Base-by-base conservation (phyloP, 2,329 filamentous ascomycete genomes). In the Talaromyces sp. region DNA sequence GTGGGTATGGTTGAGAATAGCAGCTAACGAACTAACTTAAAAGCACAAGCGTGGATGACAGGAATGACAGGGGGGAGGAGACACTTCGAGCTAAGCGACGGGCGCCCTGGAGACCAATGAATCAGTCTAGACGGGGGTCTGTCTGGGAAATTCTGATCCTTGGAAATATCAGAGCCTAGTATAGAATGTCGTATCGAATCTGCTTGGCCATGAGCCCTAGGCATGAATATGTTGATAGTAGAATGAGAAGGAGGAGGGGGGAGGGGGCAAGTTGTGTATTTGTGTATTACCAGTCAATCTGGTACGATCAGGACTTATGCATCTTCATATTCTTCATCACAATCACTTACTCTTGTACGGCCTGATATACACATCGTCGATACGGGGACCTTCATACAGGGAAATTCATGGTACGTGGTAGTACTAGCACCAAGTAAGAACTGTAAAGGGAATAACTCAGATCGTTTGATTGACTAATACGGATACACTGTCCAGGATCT, bases 1-100 rank as follows among this genome's bases (percentile, higher is more conserved):
- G 65, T 66, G 65, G 65, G 58, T 64, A 64, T 19, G 31, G 52
- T 37, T 33, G 49, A 33, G 49, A 24, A n/a, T 64, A 59, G 52
- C 19, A 52, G 54, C 52, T 63, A 50, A 49, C 50, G 24, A 57
- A 43, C 49, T 63, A 57, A 56, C n/a, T n/a, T 33, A 33, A 56
- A 54, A 56, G 52, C 52, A 57, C 50, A 65, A 54, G 59, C 45
- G 39, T 52, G 59, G 58, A 62, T 66, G 60, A 62, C 60, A 59
- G 52, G 49, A 63, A 63, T 57, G 61, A 63, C 61, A 47, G 50
- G 60, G 60, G 22, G 35, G 35, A 6, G 22, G 24, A 14, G 39
- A 35, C 43, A 33, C 41, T 50, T 60, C 24, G 31, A n/a, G 63
- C 45, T 52, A 54, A 60, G 45, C 45, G 57, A 60, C 37, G 27